phyloP scores from a whole-genome alignment of 352 stramenopile genomes.

The Plasmopara viticola region DNA sequence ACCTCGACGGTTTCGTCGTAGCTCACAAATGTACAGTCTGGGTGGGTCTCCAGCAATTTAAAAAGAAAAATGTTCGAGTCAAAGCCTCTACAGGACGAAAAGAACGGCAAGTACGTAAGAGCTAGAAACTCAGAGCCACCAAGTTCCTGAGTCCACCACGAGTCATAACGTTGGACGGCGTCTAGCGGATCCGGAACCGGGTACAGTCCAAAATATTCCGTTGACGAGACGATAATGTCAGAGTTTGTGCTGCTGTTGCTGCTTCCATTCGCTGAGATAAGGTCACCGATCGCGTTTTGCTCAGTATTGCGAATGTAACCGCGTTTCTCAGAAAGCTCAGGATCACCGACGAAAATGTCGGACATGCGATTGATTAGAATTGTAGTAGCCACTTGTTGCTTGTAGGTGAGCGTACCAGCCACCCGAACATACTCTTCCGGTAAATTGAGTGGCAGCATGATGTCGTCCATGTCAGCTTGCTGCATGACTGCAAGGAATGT shows the following conservation, averaged over 20 bases:
- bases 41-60: slow-evolving; percentile 93
- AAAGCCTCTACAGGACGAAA: slow-evolving; percentile 93
- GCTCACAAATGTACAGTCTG: slow-evolving; percentile 83
- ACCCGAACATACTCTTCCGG: slow-evolving; percentile 63
- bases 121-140: slow-evolving; percentile 62
- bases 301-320: slow-evolving; percentile 54
- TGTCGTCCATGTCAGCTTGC: slow-evolving; percentile 56
- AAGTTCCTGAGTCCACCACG: slow-evolving; percentile 77
- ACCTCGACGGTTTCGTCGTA: slow-evolving; percentile 89
- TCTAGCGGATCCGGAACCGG: slow-evolving; percentile 35
- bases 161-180: slow-evolving; percentile 36
- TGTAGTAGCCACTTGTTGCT: slow-evolving; percentile 67
- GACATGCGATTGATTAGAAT: slow-evolving; percentile 89
- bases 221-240: slow-evolving; percentile 26
- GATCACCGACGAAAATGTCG: slow-evolving; percentile 90
- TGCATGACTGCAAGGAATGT: slow-evolving; percentile 83
- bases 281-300: slow-evolving; percentile 45
- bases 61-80: slow-evolving; percentile 90
- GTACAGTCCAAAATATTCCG: slow-evolving; percentile 57
- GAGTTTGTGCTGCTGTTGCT: slow-evolving; percentile 5
- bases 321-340: slow-evolving; percentile 40
- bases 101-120: slow-evolving; percentile 94
- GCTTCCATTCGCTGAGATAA: slow-evolving; percentile 12
- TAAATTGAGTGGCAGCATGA: slow-evolving; percentile 94
- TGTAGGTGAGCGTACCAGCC: slow-evolving; percentile 40